Percentiles rank a stretch among this genome's conserved stretches.
phyloP scores from a whole-genome alignment of 495 filamentous ascomycete species.

The Aspergillus saccharolyticus region DNA sequence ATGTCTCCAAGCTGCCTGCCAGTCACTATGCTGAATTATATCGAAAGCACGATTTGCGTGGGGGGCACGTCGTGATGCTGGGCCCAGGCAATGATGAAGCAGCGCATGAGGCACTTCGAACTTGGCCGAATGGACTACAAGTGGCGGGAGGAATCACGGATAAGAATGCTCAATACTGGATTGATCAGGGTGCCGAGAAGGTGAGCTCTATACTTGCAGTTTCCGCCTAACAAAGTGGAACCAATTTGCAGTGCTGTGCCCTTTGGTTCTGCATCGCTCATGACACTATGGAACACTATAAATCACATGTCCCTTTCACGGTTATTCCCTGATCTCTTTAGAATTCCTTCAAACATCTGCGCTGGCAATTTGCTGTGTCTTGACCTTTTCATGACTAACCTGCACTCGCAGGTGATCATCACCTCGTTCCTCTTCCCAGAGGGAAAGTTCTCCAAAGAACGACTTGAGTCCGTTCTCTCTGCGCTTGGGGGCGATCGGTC shows the following conservation, averaged over 20 bases:
- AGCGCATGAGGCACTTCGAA: conserved; percentile 65
- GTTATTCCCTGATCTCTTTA: too few species aligned
- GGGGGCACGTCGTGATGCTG: conserved; percentile 93
- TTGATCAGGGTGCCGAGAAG: conserved; percentile 84
- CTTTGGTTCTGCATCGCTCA: neutral
- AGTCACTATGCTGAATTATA: conserved; percentile 78
- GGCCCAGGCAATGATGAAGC: conserved; percentile 81
- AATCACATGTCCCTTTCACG: too few species aligned
- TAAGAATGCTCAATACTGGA: conserved; percentile 78
- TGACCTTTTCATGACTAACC: conserved; percentile 1
- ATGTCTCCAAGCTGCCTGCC: conserved; percentile 76
- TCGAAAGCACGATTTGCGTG: conserved; percentile 61
- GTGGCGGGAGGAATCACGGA: conserved; percentile 89
- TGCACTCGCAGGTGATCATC: conserved; percentile 74
- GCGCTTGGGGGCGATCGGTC: conserved; percentile 66
- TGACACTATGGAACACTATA: too few species aligned
- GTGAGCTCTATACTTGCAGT: conserved; percentile 40
- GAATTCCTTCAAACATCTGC: neutral
- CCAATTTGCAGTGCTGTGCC: neutral
- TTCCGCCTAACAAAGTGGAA: neutral
- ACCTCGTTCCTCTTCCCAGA: conserved; percentile 80
- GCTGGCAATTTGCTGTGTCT: neutral
- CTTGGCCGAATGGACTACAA: conserved; percentile 76
- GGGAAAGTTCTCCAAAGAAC: conserved; percentile 67
- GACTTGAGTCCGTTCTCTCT: conserved; percentile 65